Base-by-base conservation (phyloP, 306 rosid species). In the Prunus salicina region DNA sequence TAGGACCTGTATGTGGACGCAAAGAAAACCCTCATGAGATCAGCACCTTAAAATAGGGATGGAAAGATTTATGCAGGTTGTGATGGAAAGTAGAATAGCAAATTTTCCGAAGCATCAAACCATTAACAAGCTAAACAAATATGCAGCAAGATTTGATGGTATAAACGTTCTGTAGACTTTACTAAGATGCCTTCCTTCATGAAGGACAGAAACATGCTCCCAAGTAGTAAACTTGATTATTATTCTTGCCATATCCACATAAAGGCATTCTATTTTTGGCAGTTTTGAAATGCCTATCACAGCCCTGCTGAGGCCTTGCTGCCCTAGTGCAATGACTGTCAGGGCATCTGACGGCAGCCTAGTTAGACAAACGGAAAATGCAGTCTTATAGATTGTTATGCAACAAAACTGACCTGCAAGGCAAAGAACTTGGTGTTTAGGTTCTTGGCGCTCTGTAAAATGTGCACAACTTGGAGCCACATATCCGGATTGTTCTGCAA, bases 391-490 rank as follows among this genome's bases (percentile, higher is more conserved):
- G 64, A 22, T 18, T 68, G 28, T 28, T 18, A 63, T 57, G 46
- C 14, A 15, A 72, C 27, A 32, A 20, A 82, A 81, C 91, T n/a
- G 78, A 96, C 99, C 99, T 92, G 99, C 84, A 96, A 84, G 73
- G 99, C 99, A 60, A 92, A 96, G 89, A 96, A 96, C 88, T 96
- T 96, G 57, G 99, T 96, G 80, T 96, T 96, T 32, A 96, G 78
- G 84, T 82, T 92, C 61, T 84, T 86, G 64, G 99, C 80, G 75
- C 87, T 92, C 63, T 89, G 98, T 76, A 96, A 80, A 79, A 96
- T 87, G 86, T 89, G 99, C 93, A 96, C 96, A 67, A 96, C 99
- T 89, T 96, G 99, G 28, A 96, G 93, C 99, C 99, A 96, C 96
- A 91, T 96, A 32, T 96, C 97, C 0, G 92, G 90, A 87, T 96